Evolutionary conservation across 805 yeast genomes (phyloP).

Genomic region (Candida dajiaensis): DNA sequence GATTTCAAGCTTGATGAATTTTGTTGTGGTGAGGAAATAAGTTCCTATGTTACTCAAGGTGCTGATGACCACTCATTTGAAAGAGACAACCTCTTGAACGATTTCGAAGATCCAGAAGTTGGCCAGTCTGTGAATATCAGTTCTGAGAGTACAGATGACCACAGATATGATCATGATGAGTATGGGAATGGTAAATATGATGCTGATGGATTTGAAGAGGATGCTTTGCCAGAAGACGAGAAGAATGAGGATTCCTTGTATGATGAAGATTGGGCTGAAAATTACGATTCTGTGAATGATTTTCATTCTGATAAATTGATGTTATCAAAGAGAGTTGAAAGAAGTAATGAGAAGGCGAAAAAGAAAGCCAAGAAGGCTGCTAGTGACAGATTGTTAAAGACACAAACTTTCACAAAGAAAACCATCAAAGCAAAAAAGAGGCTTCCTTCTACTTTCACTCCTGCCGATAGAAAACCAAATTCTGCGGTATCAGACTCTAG

Average conservation of each 20-base stretch:
- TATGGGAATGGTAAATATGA: too few relatives aligned
- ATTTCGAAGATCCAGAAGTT: not conserved
- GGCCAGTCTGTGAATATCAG: not conserved
- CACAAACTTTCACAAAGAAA: not conserved
- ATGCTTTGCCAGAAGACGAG: not conserved
- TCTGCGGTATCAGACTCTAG: not conserved
- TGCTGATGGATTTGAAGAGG: not conserved
- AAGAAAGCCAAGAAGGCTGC: not conserved
- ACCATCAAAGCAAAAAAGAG: not conserved
- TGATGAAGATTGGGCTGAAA: not conserved
- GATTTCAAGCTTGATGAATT: not conserved
- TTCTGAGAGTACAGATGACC: not conserved
- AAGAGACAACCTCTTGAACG: not conserved
- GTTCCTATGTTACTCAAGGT: not conserved
- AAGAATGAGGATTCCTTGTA: not conserved
- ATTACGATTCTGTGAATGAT: not conserved
- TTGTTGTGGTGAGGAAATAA: not conserved
- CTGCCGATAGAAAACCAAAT: conserved; percentile 7
- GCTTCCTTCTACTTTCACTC: conserved; percentile 5
- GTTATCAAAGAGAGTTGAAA: not conserved
- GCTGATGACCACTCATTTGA: not conserved
- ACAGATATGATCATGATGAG: not conserved
- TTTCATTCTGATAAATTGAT: not conserved
- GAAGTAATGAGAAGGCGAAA: not conserved
- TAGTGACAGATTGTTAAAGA: not conserved